Percentiles rank a stretch among this genome's conserved stretches.
Conservation (phyloP, 805 yeast genomes). For the Candida ficus region DNA sequence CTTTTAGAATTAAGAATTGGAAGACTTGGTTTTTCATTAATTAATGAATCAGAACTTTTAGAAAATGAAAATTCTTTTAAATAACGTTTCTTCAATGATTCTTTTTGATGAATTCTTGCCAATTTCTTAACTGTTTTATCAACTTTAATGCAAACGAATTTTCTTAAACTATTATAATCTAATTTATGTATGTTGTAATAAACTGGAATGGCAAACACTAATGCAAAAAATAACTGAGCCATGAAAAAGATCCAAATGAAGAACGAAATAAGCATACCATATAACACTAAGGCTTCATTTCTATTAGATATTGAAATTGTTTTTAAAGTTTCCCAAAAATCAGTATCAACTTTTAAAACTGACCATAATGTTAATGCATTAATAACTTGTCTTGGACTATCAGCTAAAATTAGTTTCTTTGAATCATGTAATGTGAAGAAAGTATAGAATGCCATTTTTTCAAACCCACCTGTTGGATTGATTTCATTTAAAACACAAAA, state of each 20-base stretch:
- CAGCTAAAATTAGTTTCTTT: slow-evolving; percentile 62
- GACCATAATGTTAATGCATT: slow-evolving; percentile 69
- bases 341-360: slow-evolving; percentile 32
- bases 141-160: slow-evolving; percentile 56
- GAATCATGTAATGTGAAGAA: slow-evolving; percentile 63
- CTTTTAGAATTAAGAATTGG: slow-evolving; percentile 4
- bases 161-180: slow-evolving; percentile 42
- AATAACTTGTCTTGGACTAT: slow-evolving; percentile 82
- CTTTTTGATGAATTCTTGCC: slow-evolving; percentile 35
- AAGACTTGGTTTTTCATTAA: slow-evolving; percentile 10
- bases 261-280: slow-evolving; percentile 73
- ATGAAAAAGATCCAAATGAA: slow-evolving; percentile 69
- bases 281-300: slow-evolving; percentile 63
- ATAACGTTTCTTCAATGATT: slow-evolving; percentile 22
- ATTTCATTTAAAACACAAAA: slow-evolving; percentile 72
- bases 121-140: slow-evolving; percentile 51
- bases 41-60: not conserved
- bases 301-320: slow-evolving; percentile 55
- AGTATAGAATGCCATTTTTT: slow-evolving; percentile 61
- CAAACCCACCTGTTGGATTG: slow-evolving; percentile 58
- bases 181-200: slow-evolving; percentile 37
- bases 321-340: slow-evolving; percentile 39
- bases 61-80: not conserved
- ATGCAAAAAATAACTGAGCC: slow-evolving; percentile 47
- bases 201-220: slow-evolving; percentile 47